Base-by-base conservation (phyloP, 2,329 filamentous ascomycete genomes). In the Lachnellula suecica region DNA sequence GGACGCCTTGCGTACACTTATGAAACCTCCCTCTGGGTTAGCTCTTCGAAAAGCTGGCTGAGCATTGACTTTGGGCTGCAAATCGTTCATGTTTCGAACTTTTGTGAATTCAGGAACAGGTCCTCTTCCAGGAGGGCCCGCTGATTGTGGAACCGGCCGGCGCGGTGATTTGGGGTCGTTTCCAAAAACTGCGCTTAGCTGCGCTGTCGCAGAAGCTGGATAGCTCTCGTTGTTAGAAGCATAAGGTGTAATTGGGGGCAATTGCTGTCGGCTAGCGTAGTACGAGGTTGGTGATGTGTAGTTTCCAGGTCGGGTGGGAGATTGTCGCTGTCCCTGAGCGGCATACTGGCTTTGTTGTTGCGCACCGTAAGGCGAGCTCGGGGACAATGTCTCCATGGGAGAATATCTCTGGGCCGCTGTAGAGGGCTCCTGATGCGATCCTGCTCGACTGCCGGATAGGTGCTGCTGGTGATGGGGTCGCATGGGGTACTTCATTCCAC, bases 1-100 rank as follows among this genome's bases (percentile, higher is more conserved):
- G 42, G 66, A 29, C 23, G 46, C 4, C 48, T 11, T 46, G 67
- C 89, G 74, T 79, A 95, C 91, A 71, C 94, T 97, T 70, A 99
- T 96, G 69, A 99, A 99, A 44, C 94, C 94, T 48, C 94, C 94
- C 69, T 99, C 94, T 2, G 94, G 94, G 64, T 96, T 95, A 50
- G 94, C 94, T 72, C 94, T 85, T 63, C 94, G 84, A 68, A 96
- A 97, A 1, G 91, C 83, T 49, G 94, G 94, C 68, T 99, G 94
- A 19, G 83, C 68, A 70, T 93, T 96, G 68, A 94, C 84, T 68
- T 87, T 89, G 40, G 92, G 90, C 56, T 87, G 83, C 63, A 99
- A 73, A 54, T 97, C 91, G 49, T 82, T 76, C 23, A 85, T 74
- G 23, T 83, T 83, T 56, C 86, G 80, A 63, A 95, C 79, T 70